These are phyloP conservation scores for Penicillium digitatum DNA, from an alignment of 2,329 filamentous ascomycete species.

Conservation along the genomic window DNA sequence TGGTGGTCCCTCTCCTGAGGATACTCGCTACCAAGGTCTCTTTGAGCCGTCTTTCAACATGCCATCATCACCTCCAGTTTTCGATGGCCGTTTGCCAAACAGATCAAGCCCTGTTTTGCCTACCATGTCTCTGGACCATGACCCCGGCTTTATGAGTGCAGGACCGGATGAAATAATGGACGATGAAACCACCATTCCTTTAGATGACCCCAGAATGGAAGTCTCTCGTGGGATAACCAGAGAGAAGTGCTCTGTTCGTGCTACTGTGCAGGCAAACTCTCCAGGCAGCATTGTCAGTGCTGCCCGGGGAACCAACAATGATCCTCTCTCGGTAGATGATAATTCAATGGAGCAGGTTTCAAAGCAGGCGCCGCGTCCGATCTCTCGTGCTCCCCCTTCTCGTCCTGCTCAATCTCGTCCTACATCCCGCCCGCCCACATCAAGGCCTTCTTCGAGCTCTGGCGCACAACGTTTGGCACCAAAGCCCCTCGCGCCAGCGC, in stretches of 20 bases:
- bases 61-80: slow-evolving; percentile 82
- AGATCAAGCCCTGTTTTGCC: slow-evolving; percentile 77
- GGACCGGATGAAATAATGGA: slow-evolving; percentile 66
- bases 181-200: slow-evolving; percentile 46
- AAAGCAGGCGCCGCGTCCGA: slow-evolving; percentile 21
- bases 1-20: slow-evolving; percentile 49
- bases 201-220: slow-evolving; percentile 24
- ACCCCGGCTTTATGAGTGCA: slow-evolving; percentile 86
- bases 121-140: slow-evolving; percentile 53
- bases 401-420: neutral
- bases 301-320: slow-evolving; percentile 19
- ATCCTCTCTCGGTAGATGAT: slow-evolving; percentile 21
- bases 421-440: slow-evolving; percentile 14
- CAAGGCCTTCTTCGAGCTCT: slow-evolving; percentile 39
- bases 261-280: slow-evolving; percentile 27
- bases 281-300: slow-evolving; percentile 23
- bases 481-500: slow-evolving; percentile 39
- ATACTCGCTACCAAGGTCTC: slow-evolving; percentile 48
- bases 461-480: slow-evolving; percentile 31
- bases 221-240: slow-evolving; percentile 17
- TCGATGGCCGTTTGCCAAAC: slow-evolving; percentile 60
- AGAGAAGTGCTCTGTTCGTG: slow-evolving; percentile 22
- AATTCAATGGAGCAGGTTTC: slow-evolving; percentile 15
- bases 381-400: slow-evolving; percentile 28
- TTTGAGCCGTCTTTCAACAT: slow-evolving; percentile 73